These are phyloP conservation scores for Dictyostelium brefeldianum DNA, from an alignment of 78 protist species.

Conservation along the genomic window DNA sequence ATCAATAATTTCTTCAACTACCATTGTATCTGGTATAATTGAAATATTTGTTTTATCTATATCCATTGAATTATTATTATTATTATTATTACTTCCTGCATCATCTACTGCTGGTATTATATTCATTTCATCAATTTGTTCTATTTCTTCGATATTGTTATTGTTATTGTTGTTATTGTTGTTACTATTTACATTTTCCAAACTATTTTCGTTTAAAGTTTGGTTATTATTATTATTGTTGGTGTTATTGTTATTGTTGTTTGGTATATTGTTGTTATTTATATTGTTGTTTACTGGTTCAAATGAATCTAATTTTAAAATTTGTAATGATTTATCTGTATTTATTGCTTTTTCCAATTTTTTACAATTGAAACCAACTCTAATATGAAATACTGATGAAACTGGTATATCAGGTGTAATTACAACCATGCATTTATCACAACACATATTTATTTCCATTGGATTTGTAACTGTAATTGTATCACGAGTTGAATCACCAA, in stretches of 20 bases:
- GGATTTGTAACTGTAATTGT: slow-evolving; percentile 24
- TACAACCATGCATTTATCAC: slow-evolving; percentile 56
- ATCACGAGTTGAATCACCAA: neutral
- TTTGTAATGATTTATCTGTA: neutral
- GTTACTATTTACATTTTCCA: neutral
- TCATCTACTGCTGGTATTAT: neutral
- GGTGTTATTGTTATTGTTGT: neutral
- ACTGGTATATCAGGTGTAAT: slow-evolving; percentile 37
- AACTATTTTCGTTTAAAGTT: neutral
- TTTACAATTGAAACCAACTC: slow-evolving; percentile 52
- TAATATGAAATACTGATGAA: slow-evolving; percentile 30
- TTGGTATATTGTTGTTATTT: neutral
- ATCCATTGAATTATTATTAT: neutral
- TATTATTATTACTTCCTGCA: neutral
- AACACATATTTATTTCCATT: slow-evolving; percentile 64
- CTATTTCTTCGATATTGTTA: neutral
- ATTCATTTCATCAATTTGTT: neutral
- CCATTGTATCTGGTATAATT: slow-evolving; percentile 1
- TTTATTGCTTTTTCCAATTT: slow-evolving; percentile 47
- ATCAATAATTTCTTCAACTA: neutral
- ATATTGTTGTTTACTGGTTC: neutral
- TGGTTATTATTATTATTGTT: neutral
- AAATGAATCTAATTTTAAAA: slow-evolving; percentile 21
- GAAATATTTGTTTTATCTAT: neutral
- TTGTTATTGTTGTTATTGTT: neutral